Evolutionary conservation across 2,329 filamentous ascomycete genomes (phyloP).

Genomic region (Ophiosphaerella korrae): DNA sequence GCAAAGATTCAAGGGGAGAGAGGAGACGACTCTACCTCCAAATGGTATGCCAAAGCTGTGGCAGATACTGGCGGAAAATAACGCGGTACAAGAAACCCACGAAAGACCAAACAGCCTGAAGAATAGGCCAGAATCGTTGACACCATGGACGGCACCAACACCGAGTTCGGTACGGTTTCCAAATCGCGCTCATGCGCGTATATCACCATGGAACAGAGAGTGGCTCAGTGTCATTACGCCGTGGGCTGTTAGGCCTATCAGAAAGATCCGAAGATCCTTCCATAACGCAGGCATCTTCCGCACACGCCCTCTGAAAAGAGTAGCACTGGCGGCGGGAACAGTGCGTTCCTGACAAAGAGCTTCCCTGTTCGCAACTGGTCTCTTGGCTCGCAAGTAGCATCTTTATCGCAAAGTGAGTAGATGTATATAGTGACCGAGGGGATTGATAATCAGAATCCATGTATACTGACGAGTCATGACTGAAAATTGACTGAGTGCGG

Average conservation of each 20-base stretch:
- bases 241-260: conserved; percentile 28
- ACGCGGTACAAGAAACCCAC: no score
- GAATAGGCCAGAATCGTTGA: no score
- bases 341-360: conserved; percentile 11
- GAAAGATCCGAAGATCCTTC: conserved; percentile 12
- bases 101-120: no score
- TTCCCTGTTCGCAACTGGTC: background rate
- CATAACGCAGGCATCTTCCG: conserved; percentile 26
- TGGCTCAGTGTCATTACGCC: conserved; percentile 18
- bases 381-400: no score
- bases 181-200: background rate
- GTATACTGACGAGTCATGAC: no score
- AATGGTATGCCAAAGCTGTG: conserved; percentile 10
- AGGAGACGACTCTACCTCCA: conserved; percentile 19
- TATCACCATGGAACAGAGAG: conserved; percentile 10
- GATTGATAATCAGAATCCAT: no score
- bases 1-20: conserved; percentile 19
- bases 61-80: background rate
- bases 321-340: conserved; percentile 16
- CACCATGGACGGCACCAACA: no score
- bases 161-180: no score
- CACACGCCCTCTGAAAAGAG: conserved; percentile 20
- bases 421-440: no score
- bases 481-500: no score
- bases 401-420: background rate